Percentiles rank a stretch among this genome's conserved stretches.
These are phyloP conservation scores for Monosporascus sp. DNA, from an alignment of 2,329 filamentous ascomycete species.

Conservation along the genomic window DNA sequence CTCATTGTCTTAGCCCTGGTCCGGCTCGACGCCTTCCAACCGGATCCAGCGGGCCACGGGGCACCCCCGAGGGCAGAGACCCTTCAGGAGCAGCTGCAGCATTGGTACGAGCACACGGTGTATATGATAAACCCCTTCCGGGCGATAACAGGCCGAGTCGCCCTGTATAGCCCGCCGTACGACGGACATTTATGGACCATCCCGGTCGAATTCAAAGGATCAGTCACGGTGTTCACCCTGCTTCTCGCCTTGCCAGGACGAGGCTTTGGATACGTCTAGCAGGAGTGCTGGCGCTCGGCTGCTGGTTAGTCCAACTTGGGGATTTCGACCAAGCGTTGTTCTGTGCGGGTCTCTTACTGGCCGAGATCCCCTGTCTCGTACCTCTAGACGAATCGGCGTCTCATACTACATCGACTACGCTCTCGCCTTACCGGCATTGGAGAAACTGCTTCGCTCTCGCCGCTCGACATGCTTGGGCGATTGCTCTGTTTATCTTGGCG, in stretches of 20 bases:
- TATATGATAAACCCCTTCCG: conserved; percentile 20
- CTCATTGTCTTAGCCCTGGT: conserved; percentile 9
- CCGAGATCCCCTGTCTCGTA: conserved; percentile 12
- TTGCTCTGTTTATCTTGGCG: not conserved
- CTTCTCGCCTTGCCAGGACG: conserved; percentile 9
- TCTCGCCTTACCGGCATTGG: not conserved
- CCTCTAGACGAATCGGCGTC: not conserved
- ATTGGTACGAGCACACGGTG: conserved; percentile 22
- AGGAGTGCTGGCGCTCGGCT: conserved; percentile 3
- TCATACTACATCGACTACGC: not conserved
- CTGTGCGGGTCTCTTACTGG: conserved; percentile 15
- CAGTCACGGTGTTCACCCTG: conserved; percentile 16
- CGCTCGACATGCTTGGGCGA: not conserved
- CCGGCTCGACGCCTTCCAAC: conserved; percentile 1
- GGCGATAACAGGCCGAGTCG: conserved; percentile 28
- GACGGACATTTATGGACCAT: conserved; percentile 18
- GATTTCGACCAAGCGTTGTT: conserved; percentile 17
- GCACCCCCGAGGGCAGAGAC: conserved; percentile 6
- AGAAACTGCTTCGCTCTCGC: not conserved
- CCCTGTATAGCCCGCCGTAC: conserved; percentile 25
- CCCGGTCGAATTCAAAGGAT: conserved; percentile 17
- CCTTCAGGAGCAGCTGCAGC: conserved; percentile 22
- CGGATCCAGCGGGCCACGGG: not conserved
- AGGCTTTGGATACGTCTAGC: conserved; percentile 13
- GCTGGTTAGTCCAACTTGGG: conserved; percentile 7